These are phyloP conservation scores for Hortiboletus flavorubellus DNA, from an alignment of 768 basidiomycete genomes.

Conservation along the genomic window DNA sequence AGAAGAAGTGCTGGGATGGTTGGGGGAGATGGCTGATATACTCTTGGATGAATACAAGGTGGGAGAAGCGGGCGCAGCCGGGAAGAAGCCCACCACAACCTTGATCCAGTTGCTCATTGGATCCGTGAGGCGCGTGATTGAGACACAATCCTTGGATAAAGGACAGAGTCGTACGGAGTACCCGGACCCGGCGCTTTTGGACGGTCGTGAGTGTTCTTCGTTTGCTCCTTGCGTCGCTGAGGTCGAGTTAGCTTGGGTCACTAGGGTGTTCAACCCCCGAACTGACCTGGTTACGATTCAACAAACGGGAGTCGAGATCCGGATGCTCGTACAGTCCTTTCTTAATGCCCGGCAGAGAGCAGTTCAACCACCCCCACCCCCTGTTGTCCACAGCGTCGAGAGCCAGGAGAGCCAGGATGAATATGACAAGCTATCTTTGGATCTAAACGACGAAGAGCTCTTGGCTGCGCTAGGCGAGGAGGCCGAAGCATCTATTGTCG, in stretches of 20 bases:
- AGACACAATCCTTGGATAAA: constrained; percentile 38
- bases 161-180: constrained; percentile 40
- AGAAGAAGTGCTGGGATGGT: constrained; percentile 57
- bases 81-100: constrained; percentile 31
- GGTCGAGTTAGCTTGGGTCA: constrained; percentile 51
- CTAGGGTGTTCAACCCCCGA: constrained; percentile 43
- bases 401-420: constrained; percentile 79
- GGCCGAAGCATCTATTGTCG: constrained; percentile 17
- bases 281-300: constrained; percentile 40
- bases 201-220: constrained; percentile 42
- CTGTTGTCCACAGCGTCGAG: constrained; percentile 29
- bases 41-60: constrained; percentile 56
- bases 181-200: constrained; percentile 60
- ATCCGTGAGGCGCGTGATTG: constrained; percentile 51
- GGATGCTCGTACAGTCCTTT: constrained; percentile 57
- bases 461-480: constrained; percentile 49
- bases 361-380: constrained; percentile 33
- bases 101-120: constrained; percentile 54
- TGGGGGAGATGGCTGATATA: constrained; percentile 52
- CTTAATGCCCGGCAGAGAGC: constrained; percentile 52
- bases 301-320: constrained; percentile 52
- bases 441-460: constrained; percentile 59
- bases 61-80: constrained; percentile 21
- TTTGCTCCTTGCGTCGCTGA: constrained; percentile 6
- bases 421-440: constrained; percentile 56